Percentiles rank a stretch among this genome's conserved stretches.
Conservation (phyloP, 345 rosid species). For the Mangifera indica region DNA sequence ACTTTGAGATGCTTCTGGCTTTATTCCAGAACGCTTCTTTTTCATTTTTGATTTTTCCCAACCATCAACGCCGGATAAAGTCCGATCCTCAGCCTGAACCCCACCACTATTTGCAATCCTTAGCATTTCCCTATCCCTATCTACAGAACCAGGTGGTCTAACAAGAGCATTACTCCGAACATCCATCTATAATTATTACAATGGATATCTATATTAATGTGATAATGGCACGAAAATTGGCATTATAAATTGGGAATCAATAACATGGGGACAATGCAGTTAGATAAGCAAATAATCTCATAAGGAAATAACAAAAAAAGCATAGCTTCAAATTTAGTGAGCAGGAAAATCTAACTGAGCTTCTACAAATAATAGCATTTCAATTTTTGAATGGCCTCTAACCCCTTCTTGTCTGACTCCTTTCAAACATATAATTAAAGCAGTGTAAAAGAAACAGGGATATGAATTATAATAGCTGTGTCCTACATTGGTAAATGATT, state of each 20-base stretch:
- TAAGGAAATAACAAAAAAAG: background rate
- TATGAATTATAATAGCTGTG: constrained; percentile 1
- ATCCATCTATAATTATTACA: constrained; percentile 53
- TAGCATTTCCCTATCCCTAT: constrained; percentile 70
- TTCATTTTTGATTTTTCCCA: constrained; percentile 94
- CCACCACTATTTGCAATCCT: constrained; percentile 56
- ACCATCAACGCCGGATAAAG: constrained; percentile 70
- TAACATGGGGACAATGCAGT: background rate
- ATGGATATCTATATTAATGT: constrained; percentile 22
- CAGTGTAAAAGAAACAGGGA: background rate
- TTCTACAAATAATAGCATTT: background rate
- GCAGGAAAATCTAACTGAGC: background rate
- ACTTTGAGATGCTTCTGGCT: constrained; percentile 57
- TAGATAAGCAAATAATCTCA: background rate
- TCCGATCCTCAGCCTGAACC: constrained; percentile 72
- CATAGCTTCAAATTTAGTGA: background rate
- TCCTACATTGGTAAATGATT: background rate
- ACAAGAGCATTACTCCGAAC: constrained; percentile 59
- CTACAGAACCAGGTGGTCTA: constrained; percentile 63
- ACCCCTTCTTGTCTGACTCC: background rate
- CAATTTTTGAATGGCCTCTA: background rate
- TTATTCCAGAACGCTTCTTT: constrained; percentile 89
- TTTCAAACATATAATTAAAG: background rate
- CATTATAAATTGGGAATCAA: constrained; percentile 7
- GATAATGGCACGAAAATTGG: constrained; percentile 17